Conservation (phyloP, 208 protist species). For the Leishmania major region DNA sequence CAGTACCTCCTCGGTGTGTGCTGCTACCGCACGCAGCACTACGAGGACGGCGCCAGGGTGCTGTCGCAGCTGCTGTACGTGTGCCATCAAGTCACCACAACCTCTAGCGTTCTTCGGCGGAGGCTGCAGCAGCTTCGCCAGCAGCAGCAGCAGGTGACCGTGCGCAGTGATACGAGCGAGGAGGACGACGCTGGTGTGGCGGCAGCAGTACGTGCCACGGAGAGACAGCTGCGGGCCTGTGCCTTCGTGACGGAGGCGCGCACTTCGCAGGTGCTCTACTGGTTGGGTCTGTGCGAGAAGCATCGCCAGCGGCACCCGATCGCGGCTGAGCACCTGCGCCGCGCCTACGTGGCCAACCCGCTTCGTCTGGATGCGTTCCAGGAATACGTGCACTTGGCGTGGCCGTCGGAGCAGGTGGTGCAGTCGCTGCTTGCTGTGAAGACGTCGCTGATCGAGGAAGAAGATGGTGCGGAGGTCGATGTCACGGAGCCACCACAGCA, state of each 20-base stretch:
- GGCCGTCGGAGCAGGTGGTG: constrained; percentile 20
- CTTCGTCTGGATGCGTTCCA: constrained; percentile 60
- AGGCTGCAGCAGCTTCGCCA: constrained; percentile 11
- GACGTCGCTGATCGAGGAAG: constrained; percentile 19
- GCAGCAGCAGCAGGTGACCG: not conserved
- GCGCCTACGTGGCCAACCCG: constrained; percentile 35
- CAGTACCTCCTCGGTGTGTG: constrained; percentile 83
- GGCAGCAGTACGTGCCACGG: not conserved
- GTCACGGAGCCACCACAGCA: constrained; percentile 7
- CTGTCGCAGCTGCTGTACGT: constrained; percentile 56
- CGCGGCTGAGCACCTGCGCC: constrained; percentile 27
- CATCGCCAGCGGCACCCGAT: constrained; percentile 29
- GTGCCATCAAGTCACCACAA: constrained; percentile 22
- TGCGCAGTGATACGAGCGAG: not conserved
- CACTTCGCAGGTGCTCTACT: constrained; percentile 55
- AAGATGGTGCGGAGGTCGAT: constrained; percentile 11
- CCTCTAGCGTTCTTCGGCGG: constrained; percentile 13
- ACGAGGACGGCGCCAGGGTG: constrained; percentile 59
- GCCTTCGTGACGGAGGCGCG: constrained; percentile 31
- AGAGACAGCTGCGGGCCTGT: constrained; percentile 14
- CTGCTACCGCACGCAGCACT: constrained; percentile 64
- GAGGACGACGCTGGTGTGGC: constrained; percentile 1
- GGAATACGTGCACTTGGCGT: constrained; percentile 42
- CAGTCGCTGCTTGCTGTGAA: constrained; percentile 19
- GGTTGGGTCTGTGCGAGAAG: constrained; percentile 65